Base-by-base conservation (phyloP, 192 early-diverging fungal species). In the Geranomyces michiganensis region DNA sequence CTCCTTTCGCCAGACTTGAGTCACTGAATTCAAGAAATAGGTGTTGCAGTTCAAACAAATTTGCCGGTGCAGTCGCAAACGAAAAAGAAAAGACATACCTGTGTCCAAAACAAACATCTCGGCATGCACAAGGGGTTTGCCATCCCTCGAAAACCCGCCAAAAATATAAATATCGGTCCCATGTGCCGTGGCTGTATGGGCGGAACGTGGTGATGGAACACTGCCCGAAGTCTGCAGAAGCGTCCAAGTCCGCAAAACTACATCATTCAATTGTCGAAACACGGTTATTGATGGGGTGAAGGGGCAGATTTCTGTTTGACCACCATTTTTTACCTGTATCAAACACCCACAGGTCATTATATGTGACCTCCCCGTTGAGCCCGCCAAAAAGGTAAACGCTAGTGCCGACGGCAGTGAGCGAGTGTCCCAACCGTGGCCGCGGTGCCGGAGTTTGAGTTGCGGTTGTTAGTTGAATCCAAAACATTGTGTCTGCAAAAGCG, bases 301-400 rank as follows among this genome's bases (percentile, higher is more conserved):
- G n/a, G 46, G 12, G 13, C 46, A n/a, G 46, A 47, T 14, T 47
- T 12, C 13, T 14, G 46, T n/a, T 12, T 47, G 46, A 47, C n/a
- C 46, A 14, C n/a, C 27, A n/a, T 9, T 6, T 31, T 41, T 21
- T 63, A 76, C 74, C 36, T 27, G 70, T 80, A 43, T 80, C 74
- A 67, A 80, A 80, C 19, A 55, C 32, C 78, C 78, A 80, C 19
- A 80, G 8, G 15, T 80, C 75, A 29, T 76, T 62, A 21, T 70
- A 69, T 22, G 48, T 45, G 12, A 17, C 31, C 12, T 53, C 48
- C 19, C 51, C 45, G 15, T 51, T 27, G 56, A 76, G 33, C 5
- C 78, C 78, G 21, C 78, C 78, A 70, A 72, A 77, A 27, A 77
- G 24, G 45, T 73, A 76, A 6, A 80, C 45, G 2, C 60, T 64